Evolutionary conservation across 2,329 filamentous ascomycete genomes (phyloP).

Genomic region (Fusarium tuaranense): DNA sequence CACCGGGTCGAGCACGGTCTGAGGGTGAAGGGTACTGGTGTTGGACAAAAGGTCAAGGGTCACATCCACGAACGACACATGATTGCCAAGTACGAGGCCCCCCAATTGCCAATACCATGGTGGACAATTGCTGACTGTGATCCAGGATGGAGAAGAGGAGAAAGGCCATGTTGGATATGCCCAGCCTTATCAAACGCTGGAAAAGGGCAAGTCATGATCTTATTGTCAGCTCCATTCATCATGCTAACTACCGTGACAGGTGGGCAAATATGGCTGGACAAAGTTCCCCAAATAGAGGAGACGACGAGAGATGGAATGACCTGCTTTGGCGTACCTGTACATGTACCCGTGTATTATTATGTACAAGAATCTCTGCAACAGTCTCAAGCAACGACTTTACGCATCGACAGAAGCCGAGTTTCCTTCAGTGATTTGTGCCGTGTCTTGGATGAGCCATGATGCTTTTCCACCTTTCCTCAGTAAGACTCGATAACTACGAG

Average conservation of each 20-base stretch:
- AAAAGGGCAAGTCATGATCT: conserved; percentile 75
- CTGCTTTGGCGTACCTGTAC: conserved; percentile 44
- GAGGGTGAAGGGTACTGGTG: conserved; percentile 91
- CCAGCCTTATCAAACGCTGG: conserved; percentile 90
- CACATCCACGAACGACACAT: conserved; percentile 91
- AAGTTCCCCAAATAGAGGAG: conserved; percentile 66
- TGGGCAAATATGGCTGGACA: conserved; percentile 67
- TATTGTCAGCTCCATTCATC: background rate
- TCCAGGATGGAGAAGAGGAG: conserved; percentile 85
- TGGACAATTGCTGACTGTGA: conserved; percentile 29
- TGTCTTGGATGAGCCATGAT: background rate
- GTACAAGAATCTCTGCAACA: conserved; percentile 39
- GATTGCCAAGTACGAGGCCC: conserved; percentile 72
- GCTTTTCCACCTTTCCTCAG: too few relatives aligned
- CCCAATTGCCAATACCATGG: background rate
- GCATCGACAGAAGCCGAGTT: background rate
- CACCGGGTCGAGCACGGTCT: conserved; percentile 83
- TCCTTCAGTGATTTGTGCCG: conserved; percentile 4
- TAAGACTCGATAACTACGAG: background rate
- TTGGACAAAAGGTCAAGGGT: conserved; percentile 94
- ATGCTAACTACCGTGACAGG: conserved; percentile 56
- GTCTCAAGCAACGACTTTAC: conserved; percentile 20
- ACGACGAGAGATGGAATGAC: conserved; percentile 29
- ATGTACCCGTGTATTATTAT: conserved; percentile 50
- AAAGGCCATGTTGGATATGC: conserved; percentile 95